These are phyloP conservation scores for Chlamydomonas applanata DNA, from an alignment of 139 green algal species.

Conservation along the genomic window DNA sequence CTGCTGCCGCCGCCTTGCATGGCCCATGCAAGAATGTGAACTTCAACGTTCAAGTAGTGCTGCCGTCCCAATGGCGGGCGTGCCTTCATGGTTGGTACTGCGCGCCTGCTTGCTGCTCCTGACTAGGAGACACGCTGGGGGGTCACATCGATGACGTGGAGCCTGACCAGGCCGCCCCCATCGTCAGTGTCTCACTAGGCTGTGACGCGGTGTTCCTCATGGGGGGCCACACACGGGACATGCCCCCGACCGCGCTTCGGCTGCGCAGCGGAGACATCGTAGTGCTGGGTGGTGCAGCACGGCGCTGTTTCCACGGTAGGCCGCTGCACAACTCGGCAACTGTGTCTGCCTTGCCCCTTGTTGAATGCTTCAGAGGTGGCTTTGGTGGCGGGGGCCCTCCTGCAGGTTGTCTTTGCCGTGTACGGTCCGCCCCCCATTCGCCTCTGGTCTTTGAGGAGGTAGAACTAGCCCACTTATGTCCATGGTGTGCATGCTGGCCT, in stretches of 20 bases:
- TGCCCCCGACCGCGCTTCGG: slow-evolving; percentile 64
- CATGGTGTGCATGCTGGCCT: neutral
- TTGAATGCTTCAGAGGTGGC: neutral
- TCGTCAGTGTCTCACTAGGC: slow-evolving; percentile 84
- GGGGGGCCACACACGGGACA: slow-evolving; percentile 60
- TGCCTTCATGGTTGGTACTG: too few relatives aligned
- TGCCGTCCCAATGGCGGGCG: too few relatives aligned
- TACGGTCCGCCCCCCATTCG: too few relatives aligned
- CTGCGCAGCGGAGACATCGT: slow-evolving; percentile 81
- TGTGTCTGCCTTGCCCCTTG: neutral
- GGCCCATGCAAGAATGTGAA: too few relatives aligned
- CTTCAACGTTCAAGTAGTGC: too few relatives aligned
- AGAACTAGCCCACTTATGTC: too few relatives aligned
- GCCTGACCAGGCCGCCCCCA: slow-evolving; percentile 67
- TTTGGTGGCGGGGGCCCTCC: too few relatives aligned
- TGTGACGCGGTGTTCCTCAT: slow-evolving; percentile 86
- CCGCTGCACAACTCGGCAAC: neutral
- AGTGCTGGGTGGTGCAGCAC: slow-evolving; percentile 51
- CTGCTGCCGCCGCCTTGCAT: too few relatives aligned
- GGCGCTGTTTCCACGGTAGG: slow-evolving; percentile 8
- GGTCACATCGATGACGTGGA: slow-evolving; percentile 91
- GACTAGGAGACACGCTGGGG: slow-evolving; percentile 74
- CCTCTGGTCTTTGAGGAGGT: too few relatives aligned
- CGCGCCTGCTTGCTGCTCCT: neutral
- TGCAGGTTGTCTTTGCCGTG: too few relatives aligned